Evolutionary conservation across 2,329 filamentous ascomycete species (phyloP).

Genomic region (Colletotrichum sublineola): DNA sequence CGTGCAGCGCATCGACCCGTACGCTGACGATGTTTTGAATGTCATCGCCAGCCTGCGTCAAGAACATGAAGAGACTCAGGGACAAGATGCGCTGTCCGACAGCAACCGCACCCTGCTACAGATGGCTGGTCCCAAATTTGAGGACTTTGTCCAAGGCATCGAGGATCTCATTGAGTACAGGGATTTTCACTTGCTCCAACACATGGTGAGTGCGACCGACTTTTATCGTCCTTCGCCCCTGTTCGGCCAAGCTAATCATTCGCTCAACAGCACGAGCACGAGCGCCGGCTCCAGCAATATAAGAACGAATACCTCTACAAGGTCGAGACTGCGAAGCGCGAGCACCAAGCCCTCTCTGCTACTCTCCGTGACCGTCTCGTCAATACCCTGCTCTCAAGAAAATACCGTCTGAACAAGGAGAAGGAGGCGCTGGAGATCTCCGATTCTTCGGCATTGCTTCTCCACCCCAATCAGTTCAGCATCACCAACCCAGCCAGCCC

Average conservation of each 20-base stretch:
- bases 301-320: slow-evolving; percentile 72
- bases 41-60: slow-evolving; percentile 75
- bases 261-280: slow-evolving; percentile 68
- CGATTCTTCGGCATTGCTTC: slow-evolving; percentile 73
- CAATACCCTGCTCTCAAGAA: slow-evolving; percentile 74
- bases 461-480: slow-evolving; percentile 78
- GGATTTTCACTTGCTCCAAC: slow-evolving; percentile 84
- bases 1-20: slow-evolving; percentile 87
- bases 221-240: slow-evolving; percentile 2
- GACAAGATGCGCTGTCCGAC: slow-evolving; percentile 55
- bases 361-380: slow-evolving; percentile 75
- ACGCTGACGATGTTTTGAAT: slow-evolving; percentile 78
- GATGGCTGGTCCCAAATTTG: slow-evolving; percentile 87
- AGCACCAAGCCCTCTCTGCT: slow-evolving; percentile 69
- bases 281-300: slow-evolving; percentile 71
- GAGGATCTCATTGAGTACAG: slow-evolving; percentile 90
- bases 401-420: slow-evolving; percentile 73
- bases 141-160: slow-evolving; percentile 86
- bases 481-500: slow-evolving; percentile 75
- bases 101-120: slow-evolving; percentile 70
- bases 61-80: slow-evolving; percentile 63
- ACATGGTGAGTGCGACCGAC: slow-evolving; percentile 73
- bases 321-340: slow-evolving; percentile 71
- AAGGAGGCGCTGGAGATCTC: slow-evolving; percentile 78
- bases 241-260: slow-evolving; percentile 13